Conservation (phyloP, 305 asterid genomes). For the Fraxinus sp. region DNA sequence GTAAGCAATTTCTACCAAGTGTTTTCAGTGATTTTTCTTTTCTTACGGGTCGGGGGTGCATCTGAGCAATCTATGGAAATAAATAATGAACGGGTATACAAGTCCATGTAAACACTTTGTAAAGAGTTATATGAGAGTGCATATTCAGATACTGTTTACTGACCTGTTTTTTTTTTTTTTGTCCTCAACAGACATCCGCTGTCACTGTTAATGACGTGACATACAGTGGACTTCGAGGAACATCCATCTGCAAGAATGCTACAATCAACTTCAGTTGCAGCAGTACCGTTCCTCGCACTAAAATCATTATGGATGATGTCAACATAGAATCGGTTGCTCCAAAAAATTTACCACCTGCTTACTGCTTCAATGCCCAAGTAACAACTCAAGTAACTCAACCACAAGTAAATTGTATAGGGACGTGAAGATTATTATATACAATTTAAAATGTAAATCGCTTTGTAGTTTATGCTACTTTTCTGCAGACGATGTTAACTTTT, state of each 20-base stretch:
- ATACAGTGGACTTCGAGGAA: slow-evolving; percentile 35
- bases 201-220: slow-evolving; percentile 28
- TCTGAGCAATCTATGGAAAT: neutral
- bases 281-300: slow-evolving; percentile 38
- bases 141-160: neutral
- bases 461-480: neutral
- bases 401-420: slow-evolving; percentile 27
- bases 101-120: neutral
- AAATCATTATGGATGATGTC: slow-evolving; percentile 34
- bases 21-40: neutral
- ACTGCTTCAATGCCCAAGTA: slow-evolving; percentile 39
- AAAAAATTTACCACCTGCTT: neutral
- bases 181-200: slow-evolving; percentile 33
- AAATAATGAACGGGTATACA: neutral
- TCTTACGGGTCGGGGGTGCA: neutral
- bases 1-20: slow-evolving; percentile 19
- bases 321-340: slow-evolving; percentile 29
- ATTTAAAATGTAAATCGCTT: neutral
- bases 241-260: slow-evolving; percentile 30
- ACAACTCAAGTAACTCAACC: slow-evolving; percentile 21
- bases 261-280: slow-evolving; percentile 44
- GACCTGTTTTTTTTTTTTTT: neutral
- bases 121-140: neutral
- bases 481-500: neutral
- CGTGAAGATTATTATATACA: neutral